Evolutionary conservation across 441 rosid species (phyloP), one percentile per base, ranked within the genome.

Genomic region (Gossypium lobatum): DNA sequence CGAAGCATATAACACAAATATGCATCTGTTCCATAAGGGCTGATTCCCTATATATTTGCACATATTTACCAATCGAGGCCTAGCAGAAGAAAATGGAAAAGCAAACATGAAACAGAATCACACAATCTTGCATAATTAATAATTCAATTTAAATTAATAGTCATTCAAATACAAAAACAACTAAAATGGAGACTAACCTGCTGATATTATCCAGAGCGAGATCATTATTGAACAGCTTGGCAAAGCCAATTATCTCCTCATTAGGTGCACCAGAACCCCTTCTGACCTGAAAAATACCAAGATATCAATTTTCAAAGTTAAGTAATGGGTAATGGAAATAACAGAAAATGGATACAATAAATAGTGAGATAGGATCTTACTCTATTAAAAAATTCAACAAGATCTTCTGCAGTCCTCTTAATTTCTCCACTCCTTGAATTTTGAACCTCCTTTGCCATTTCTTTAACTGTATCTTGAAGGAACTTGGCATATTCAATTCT

Each of bases 371-470:
- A 11, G 34, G 54, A 64, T 64, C 54, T 20, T 45, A 88, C 98
- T 81, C 86, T 92, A 84, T 85, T 92, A 90, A 94, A 80, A 64
- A 92, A 94, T 75, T 82, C 92, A 81, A 87, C 91, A 14, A 89
- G 89, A 83, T 87, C 93, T 85, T 86, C 88, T 9, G 93, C 93
- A 0, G 91, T 89, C 82, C 86, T 83, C 76, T 86, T 87, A 39
- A 78, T 78, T 54, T 87, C 90, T 45, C 91, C 90, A 72, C 88
- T 88, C 64, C 89, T 84, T 0, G 91, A 86, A 72, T 78, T 88
- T 73, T 95, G 97, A 75, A 95, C 88, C 85, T 95, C 98, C 83
- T 91, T 93, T 76, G 97, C 97, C 97, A 95, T 95, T 90, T 93
- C 97, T 84, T 91, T 91, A 39, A 91, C 97, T 4, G 90, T 89